phyloP scores from a whole-genome alignment of 768 basidiomycete species.

The Clitopilus hobsonii region DNA sequence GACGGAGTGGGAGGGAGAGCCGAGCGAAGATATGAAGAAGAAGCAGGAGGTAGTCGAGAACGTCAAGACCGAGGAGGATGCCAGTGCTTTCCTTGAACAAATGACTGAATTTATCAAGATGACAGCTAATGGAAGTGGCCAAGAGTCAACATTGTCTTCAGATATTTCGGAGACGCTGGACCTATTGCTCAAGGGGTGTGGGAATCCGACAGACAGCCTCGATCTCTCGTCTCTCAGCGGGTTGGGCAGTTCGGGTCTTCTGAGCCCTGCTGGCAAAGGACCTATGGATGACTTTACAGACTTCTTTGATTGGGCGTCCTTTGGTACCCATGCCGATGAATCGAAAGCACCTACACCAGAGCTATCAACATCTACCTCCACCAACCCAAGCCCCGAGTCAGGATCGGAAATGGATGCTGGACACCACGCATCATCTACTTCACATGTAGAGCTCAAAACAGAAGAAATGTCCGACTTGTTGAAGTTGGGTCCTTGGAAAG shows the following conservation, averaged over 20 bases:
- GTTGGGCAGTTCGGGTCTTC: constrained; percentile 25
- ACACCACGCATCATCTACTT: constrained; percentile 36
- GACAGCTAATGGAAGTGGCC: constrained; percentile 38
- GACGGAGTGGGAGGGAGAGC: constrained; percentile 65
- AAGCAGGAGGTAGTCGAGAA: constrained; percentile 38
- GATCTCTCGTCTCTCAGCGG: constrained; percentile 32
- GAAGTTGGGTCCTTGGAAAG: constrained; percentile 57
- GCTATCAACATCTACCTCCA: constrained; percentile 62
- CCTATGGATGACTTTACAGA: constrained; percentile 49
- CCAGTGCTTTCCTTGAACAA: constrained; percentile 54
- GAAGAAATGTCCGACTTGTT: constrained; percentile 53
- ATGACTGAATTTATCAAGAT: constrained; percentile 62
- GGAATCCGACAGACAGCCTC: constrained; percentile 30
- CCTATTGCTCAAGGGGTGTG: constrained; percentile 56
- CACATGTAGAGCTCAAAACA: constrained; percentile 43
- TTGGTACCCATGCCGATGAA: constrained; percentile 45
- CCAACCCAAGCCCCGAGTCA: constrained; percentile 76
- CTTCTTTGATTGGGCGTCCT: constrained; percentile 68
- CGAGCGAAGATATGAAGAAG: constrained; percentile 43
- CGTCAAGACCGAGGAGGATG: constrained; percentile 66
- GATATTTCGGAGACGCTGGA: constrained; percentile 60
- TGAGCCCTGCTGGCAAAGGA: constrained; percentile 19
- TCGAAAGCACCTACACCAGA: constrained; percentile 77
- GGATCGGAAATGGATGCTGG: constrained; percentile 55
- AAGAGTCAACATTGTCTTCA: constrained; percentile 32